phyloP scores from a whole-genome alignment of 1,284 basidiomycete species.

The Austroboletus novae-zelandiae region DNA sequence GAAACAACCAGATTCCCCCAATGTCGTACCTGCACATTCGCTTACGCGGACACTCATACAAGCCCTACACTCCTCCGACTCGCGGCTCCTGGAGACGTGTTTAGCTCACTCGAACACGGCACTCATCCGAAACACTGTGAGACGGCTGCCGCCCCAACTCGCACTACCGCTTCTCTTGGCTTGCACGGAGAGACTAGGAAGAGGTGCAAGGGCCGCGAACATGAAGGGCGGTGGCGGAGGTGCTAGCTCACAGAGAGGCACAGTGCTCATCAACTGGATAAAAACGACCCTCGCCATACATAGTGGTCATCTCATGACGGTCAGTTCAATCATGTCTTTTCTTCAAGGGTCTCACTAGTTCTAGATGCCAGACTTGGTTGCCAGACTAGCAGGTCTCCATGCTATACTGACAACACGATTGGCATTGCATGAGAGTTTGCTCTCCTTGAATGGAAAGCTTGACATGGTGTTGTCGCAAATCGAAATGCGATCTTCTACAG shows the following conservation, averaged over 20 bases:
- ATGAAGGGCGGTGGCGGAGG: conserved; percentile 81
- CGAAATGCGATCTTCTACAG: conserved; percentile 71
- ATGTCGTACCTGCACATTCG: conserved; percentile 77
- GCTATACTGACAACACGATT: conserved; percentile 80
- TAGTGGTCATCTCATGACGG: conserved; percentile 93
- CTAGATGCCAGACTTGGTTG: conserved; percentile 83
- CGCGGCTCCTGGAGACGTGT: conserved; percentile 85
- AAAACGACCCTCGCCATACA: conserved; percentile 85
- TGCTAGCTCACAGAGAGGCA: conserved; percentile 84
- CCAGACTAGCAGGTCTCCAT: conserved; percentile 81
- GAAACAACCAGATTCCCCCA: conserved; percentile 34
- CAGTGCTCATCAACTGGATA: conserved; percentile 85
- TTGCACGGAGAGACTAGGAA: conserved; percentile 86
- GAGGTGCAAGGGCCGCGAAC: conserved; percentile 69
- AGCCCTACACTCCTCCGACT: conserved; percentile 94
- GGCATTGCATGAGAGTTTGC: conserved; percentile 80
- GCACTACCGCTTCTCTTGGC: conserved; percentile 86
- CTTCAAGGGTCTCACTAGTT: conserved; percentile 24
- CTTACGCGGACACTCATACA: conserved; percentile 94
- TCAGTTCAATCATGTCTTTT: conserved; percentile 39
- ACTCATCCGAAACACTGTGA: conserved; percentile 87
- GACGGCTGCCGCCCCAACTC: conserved; percentile 85
- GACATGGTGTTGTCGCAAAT: conserved; percentile 95
- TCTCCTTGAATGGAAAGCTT: conserved; percentile 85
- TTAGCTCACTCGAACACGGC: conserved; percentile 79